Percentiles rank a stretch among this genome's conserved stretches.
Conservation (phyloP, 768 basidiomycete species). For the Leccinellum rugosiceps region DNA sequence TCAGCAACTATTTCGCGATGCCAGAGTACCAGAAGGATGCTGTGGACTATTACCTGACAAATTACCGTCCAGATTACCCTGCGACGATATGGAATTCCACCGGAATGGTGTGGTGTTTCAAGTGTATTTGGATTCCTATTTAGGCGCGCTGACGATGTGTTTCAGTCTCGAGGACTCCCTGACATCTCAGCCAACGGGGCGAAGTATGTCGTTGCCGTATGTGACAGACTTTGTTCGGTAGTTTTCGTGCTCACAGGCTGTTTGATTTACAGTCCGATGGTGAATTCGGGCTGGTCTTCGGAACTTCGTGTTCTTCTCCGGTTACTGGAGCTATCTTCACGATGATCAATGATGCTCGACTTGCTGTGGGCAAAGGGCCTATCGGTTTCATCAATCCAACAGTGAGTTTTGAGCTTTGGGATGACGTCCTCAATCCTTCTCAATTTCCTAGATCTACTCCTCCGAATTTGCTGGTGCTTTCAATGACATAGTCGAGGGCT, state of each 20-base stretch:
- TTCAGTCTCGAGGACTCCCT: constrained; percentile 35
- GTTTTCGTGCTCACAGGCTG: not conserved
- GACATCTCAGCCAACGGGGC: constrained; percentile 39
- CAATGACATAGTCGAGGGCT: constrained; percentile 46
- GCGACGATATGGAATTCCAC: constrained; percentile 28
- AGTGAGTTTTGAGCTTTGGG: constrained; percentile 19
- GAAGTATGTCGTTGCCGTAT: constrained; percentile 23
- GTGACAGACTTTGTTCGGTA: not conserved
- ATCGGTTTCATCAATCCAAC: constrained; percentile 46
- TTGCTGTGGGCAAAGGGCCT: constrained; percentile 30
- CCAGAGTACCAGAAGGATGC: constrained; percentile 39
- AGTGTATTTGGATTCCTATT: not conserved
- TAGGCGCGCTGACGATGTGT: constrained; percentile 13
- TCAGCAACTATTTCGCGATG: constrained; percentile 41
- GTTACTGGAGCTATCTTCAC: constrained; percentile 33
- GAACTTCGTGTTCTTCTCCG: constrained; percentile 36
- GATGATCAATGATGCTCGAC: constrained; percentile 38
- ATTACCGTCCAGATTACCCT: constrained; percentile 30
- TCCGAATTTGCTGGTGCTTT: constrained; percentile 39
- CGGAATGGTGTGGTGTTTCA: constrained; percentile 15
- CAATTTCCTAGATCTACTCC: constrained; percentile 42
- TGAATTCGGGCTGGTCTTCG: constrained; percentile 20
- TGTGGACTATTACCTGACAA: constrained; percentile 30
- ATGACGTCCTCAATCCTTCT: not conserved
- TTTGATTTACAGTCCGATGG: constrained; percentile 22